Conservation (phyloP, 345 rosid genomes). For the Eucalyptus paniculata region DNA sequence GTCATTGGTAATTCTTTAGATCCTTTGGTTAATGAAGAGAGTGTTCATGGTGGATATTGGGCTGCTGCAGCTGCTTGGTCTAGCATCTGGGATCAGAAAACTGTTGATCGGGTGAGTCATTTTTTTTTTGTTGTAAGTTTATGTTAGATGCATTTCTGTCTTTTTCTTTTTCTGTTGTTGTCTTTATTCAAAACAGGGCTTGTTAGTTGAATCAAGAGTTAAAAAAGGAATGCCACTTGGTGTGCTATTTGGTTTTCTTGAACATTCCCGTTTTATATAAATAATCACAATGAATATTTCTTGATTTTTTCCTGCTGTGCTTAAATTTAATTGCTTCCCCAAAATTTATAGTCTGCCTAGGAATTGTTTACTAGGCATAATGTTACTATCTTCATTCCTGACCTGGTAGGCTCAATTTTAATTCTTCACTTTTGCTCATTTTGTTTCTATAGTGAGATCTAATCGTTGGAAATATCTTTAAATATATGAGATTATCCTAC, state of each 20-base stretch:
- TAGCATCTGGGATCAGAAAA: slow-evolving; percentile 86
- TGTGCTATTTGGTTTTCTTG: neutral
- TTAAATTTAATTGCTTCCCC: neutral
- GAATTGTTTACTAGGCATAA: neutral
- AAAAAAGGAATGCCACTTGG: neutral
- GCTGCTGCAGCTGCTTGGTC: slow-evolving; percentile 95
- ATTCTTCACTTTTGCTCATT: neutral
- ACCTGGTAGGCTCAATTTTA: neutral
- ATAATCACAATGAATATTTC: neutral
- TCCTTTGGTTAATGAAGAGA: slow-evolving; percentile 35
- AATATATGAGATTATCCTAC: neutral
- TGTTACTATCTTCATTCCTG: neutral
- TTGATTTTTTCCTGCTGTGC: neutral
- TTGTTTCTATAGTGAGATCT: neutral
- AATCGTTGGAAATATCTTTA: neutral
- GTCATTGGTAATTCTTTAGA: slow-evolving; percentile 37
- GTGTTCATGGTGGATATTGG: slow-evolving; percentile 78
- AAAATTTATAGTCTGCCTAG: neutral
- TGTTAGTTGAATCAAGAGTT: neutral
- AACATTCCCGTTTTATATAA: neutral
- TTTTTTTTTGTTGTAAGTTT: neutral
- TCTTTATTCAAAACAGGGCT: neutral
- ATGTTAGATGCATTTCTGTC: neutral
- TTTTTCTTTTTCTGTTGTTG: neutral
- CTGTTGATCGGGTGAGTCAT: slow-evolving; percentile 74